phyloP scores from a whole-genome alignment of 192 early-diverging fungal species.

The Chytriomyces hyalinus region DNA sequence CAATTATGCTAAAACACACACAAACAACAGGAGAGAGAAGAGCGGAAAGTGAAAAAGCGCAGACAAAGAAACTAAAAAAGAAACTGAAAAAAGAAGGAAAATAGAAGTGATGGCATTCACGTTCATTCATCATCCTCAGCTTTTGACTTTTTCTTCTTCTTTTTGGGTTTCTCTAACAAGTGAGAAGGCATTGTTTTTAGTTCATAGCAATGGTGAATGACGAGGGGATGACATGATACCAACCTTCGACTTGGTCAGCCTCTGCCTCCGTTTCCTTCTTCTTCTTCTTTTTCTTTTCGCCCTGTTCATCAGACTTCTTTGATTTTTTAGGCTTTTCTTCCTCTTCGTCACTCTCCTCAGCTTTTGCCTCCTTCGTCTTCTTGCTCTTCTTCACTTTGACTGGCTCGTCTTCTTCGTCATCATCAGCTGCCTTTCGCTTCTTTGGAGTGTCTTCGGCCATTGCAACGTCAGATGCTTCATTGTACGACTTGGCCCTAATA shows the following conservation, averaged over 20 bases:
- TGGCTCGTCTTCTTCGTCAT: constrained; percentile 50
- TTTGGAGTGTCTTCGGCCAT: constrained; percentile 47
- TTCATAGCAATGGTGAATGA: too few relatives aligned
- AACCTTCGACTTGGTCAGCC: constrained; percentile 19
- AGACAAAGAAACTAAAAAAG: too few relatives aligned
- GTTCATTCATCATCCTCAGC: constrained; percentile 37
- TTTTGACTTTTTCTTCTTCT: constrained; percentile 46
- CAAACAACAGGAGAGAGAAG: too few relatives aligned
- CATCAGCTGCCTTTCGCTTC: constrained; percentile 48
- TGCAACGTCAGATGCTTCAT: constrained; percentile 51
- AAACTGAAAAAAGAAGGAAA: too few relatives aligned
- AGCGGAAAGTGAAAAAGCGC: too few relatives aligned
- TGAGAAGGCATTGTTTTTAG: not conserved
- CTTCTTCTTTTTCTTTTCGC: constrained; percentile 47
- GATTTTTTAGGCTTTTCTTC: constrained; percentile 34
- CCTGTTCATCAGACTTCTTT: constrained; percentile 38
- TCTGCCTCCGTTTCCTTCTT: constrained; percentile 41
- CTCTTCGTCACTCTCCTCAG: constrained; percentile 45
- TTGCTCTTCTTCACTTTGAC: constrained; percentile 54
- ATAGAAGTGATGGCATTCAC: constrained; percentile 4
- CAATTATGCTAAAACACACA: too few relatives aligned
- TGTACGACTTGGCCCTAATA: constrained; percentile 50
- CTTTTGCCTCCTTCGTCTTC: constrained; percentile 45
- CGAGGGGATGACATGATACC: too few relatives aligned
- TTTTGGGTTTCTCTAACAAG: constrained; percentile 38